Base-by-base conservation (phyloP, 257 asterid genomes). In the Oldenlandia corymbosa region DNA sequence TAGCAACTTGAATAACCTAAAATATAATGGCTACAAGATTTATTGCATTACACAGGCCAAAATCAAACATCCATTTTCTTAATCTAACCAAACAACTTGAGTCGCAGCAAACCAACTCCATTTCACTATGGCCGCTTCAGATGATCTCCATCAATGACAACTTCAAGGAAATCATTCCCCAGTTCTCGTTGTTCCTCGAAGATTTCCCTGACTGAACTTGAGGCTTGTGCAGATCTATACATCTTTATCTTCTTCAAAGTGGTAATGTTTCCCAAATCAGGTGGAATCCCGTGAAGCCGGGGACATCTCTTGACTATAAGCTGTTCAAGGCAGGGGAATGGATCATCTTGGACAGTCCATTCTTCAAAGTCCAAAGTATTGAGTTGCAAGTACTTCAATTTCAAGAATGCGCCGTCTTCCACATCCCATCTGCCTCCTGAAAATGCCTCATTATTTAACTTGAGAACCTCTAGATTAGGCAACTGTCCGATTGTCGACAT, bases 311-410 rank as follows among this genome's bases (percentile, higher is more conserved):
- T 27, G 71, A 71, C 48, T 5, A 58, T 36, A 43, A 72, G 65
- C 21, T 32, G 59, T 45, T 66, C 41, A 51, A 66, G 76, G 12
- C 10, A 13, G 10, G 72, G 68, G 17, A 72, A 66, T 17, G 42
- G 16, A 0, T 60, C 55, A n/a, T n/a, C n/a, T 1, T 14, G 10
- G 42, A 39, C 24, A 41, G 4, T 3, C 76, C 76, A 71, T 23
- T 51, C 16, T 60, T 49, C n/a, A n/a, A n/a, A n/a, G 51, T 17
- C 59, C 18, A 4, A 52, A 10, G n/a, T 20, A 60, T 21, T 0
- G 10, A 65, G 30, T 58, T 16, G 39, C 58, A 66, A 45, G 37
- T 43, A 8, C 47, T 59, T 66, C 47, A 71, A 72, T 13, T 27
- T 14, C 41, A 9, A 42, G 57, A 72, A 72, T 16, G 42, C 51